A percentile compares a stretch with the other conserved stretches of the same genome.
phyloP scores from a whole-genome alignment of 371 early-diverging fungal species.

The Actinomucor elegans region DNA sequence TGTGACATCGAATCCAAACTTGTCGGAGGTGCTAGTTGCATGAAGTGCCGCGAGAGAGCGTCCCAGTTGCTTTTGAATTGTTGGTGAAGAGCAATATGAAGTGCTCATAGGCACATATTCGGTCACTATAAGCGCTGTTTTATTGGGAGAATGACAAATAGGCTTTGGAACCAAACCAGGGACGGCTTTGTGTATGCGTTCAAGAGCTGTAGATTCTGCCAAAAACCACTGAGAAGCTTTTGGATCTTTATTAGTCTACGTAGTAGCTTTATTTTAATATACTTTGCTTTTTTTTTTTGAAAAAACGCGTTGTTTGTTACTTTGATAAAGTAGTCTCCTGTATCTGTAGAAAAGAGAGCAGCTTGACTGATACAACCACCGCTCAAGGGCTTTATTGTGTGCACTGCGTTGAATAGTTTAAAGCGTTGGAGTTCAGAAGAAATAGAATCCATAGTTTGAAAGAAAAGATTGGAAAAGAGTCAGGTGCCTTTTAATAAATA shows the following conservation, averaged over 20 bases:
- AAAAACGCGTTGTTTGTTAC: background rate
- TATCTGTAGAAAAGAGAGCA: constrained; percentile 13
- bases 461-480: no score
- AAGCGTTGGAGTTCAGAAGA: constrained; percentile 6
- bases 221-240: constrained; percentile 13
- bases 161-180: constrained; percentile 17
- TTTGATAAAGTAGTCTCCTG: constrained; percentile 19
- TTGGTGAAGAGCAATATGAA: no score
- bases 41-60: constrained; percentile 18
- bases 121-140: constrained; percentile 9
- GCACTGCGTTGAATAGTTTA: background rate
- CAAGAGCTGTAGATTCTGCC: constrained; percentile 16
- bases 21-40: constrained; percentile 4
- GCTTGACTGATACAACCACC: constrained; percentile 23
- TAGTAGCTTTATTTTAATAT: background rate
- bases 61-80: constrained; percentile 5
- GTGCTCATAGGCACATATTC: constrained; percentile 13
- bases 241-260: background rate
- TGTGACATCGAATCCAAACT: constrained; percentile 30
- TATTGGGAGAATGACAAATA: background rate
- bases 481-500: no score
- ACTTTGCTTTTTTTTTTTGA: background rate
- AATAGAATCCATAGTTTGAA: constrained; percentile 1
- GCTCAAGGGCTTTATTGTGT: background rate
- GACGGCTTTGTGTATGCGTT: constrained; percentile 11